Percentiles rank a stretch among this genome's conserved stretches.
These are phyloP conservation scores for Hymenoscyphus albidus DNA, from an alignment of 2,329 filamentous ascomycete species.

Conservation along the genomic window DNA sequence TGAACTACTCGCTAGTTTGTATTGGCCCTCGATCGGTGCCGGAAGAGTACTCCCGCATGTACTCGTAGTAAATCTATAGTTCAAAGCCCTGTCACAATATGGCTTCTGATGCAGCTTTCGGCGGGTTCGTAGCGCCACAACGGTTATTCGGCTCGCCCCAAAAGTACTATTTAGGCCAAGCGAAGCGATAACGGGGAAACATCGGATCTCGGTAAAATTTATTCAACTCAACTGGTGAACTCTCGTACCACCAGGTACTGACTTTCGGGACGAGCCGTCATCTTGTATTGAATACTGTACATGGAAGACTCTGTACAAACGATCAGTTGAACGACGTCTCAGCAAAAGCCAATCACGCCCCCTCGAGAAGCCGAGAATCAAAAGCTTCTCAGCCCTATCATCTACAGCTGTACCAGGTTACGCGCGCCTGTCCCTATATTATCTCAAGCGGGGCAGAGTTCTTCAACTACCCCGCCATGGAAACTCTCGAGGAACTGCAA, in stretches of 20 bases:
- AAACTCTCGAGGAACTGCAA: slow-evolving; percentile 71
- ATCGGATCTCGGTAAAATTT: background rate
- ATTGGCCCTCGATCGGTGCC: background rate
- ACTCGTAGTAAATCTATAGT: background rate
- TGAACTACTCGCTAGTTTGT: background rate
- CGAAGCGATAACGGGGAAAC: background rate
- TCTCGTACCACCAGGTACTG: background rate
- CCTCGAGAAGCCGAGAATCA: background rate
- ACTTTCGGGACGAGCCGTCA: background rate
- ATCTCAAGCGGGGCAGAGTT: background rate
- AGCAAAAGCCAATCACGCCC: background rate
- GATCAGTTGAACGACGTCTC: slow-evolving; percentile 16
- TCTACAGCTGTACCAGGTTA: background rate
- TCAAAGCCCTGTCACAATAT: background rate
- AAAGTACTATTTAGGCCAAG: background rate
- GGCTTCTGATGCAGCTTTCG: background rate
- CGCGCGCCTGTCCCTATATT: background rate
- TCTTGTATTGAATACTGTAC: background rate
- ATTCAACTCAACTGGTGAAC: background rate
- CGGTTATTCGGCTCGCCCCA: background rate
- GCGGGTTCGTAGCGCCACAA: background rate
- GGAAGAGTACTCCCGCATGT: background rate
- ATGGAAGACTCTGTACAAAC: slow-evolving; percentile 6
- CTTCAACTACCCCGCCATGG: slow-evolving; percentile 29
- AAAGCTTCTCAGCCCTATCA: background rate